phyloP scores from a whole-genome alignment of 805 yeast species.

The Nadsonia fulvescens region DNA sequence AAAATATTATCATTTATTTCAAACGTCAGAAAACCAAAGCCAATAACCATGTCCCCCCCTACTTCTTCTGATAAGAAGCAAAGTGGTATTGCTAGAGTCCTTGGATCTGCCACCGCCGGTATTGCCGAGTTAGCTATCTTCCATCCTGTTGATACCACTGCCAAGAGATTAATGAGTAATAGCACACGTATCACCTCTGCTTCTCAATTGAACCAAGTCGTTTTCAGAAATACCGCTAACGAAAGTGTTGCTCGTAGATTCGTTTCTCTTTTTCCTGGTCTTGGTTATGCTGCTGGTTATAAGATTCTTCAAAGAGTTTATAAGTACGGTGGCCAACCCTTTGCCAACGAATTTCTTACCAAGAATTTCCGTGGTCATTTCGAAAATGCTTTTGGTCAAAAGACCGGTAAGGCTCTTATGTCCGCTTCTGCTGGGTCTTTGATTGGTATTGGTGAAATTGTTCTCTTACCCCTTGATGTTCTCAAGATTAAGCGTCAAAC shows the following conservation, averaged over 20 bases:
- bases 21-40: not conserved
- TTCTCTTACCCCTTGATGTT: slow-evolving; percentile 86
- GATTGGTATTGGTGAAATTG: slow-evolving; percentile 96
- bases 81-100: slow-evolving; percentile 73
- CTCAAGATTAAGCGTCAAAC: slow-evolving; percentile 97
- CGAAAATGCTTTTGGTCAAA: slow-evolving; percentile 69
- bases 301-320: slow-evolving; percentile 92
- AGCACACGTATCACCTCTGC: slow-evolving; percentile 51
- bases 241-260: slow-evolving; percentile 55
- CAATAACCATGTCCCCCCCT: slow-evolving; percentile 12
- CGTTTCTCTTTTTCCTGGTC: slow-evolving; percentile 85
- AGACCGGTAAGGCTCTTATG: slow-evolving; percentile 92
- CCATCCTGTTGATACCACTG: slow-evolving; percentile 94
- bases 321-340: slow-evolving; percentile 98
- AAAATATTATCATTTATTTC: too few relatives aligned
- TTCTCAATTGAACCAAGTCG: slow-evolving; percentile 62
- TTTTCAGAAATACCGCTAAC: slow-evolving; percentile 66
- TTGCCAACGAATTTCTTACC: slow-evolving; percentile 82
- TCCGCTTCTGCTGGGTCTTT: slow-evolving; percentile 96
- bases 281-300: slow-evolving; percentile 95
- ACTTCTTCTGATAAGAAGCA: slow-evolving; percentile 45
- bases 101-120: slow-evolving; percentile 98
- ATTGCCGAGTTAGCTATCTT: slow-evolving; percentile 90
- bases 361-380: slow-evolving; percentile 51
- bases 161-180: slow-evolving; percentile 89